Evolutionary conservation across 2,329 filamentous ascomycete genomes (phyloP).

Genomic region (Fusarium paranaense): DNA sequence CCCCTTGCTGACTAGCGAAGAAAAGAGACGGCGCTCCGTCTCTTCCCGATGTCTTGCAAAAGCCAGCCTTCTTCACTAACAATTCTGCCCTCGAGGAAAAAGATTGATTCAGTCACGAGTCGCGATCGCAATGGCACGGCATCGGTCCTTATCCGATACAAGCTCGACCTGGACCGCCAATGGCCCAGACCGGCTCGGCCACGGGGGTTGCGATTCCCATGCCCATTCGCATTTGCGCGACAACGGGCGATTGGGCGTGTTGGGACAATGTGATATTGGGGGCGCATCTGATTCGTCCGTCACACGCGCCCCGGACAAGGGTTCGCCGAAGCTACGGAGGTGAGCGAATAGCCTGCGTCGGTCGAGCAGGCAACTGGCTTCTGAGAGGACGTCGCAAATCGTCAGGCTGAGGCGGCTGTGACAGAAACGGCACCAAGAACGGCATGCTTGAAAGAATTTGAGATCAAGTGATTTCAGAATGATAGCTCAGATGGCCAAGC

Average conservation of each 20-base stretch:
- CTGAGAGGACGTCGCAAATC: conserved; percentile 12
- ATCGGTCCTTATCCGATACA: conserved; percentile 9
- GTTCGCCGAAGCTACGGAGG: conserved; percentile 22
- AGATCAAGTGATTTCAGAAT: conserved; percentile 25
- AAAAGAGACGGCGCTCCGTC: conserved; percentile 22
- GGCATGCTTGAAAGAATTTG: background rate
- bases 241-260: conserved; percentile 27
- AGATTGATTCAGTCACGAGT: conserved; percentile 19
- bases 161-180: conserved; percentile 27
- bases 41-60: conserved; percentile 31
- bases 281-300: conserved; percentile 38
- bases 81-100: background rate
- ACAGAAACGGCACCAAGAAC: background rate
- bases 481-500: background rate
- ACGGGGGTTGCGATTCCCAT: conserved; percentile 38
- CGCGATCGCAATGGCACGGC: background rate
- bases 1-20: conserved; percentile 7
- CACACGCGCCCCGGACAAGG: conserved; percentile 19
- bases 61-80: conserved; percentile 1
- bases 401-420: conserved; percentile 20
- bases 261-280: conserved; percentile 42
- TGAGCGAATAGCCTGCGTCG: conserved; percentile 22
- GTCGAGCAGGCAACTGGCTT: conserved; percentile 6
- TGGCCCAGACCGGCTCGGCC: conserved; percentile 31
- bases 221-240: conserved; percentile 33